Evolutionary conservation across 768 basidiomycete genomes (phyloP).

Genomic region (Boletus reticuloceps): DNA sequence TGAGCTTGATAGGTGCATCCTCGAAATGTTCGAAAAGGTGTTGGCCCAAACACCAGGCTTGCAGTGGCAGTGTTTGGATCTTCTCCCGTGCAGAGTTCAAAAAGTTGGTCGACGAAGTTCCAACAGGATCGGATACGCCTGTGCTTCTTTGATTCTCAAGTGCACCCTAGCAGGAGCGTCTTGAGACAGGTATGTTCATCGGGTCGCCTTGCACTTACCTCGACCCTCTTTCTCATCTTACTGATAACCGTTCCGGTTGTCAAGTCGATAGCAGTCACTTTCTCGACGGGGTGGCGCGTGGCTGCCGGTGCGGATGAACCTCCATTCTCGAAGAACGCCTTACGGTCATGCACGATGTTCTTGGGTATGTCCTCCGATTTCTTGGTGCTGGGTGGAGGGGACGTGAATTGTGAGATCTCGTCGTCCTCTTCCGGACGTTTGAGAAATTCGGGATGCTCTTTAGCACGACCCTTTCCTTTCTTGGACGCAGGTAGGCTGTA

Average conservation of each 20-base stretch:
- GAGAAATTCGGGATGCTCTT: conserved; percentile 8
- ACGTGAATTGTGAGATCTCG: conserved; percentile 16
- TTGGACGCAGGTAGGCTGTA: not conserved
- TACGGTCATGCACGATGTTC: conserved; percentile 13
- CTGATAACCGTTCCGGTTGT: not conserved
- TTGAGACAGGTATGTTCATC: conserved; percentile 2
- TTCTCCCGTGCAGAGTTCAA: conserved; percentile 13
- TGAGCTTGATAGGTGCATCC: conserved; percentile 10
- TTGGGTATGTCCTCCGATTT: conserved; percentile 15
- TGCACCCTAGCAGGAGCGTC: conserved; percentile 3
- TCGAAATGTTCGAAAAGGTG: conserved; percentile 14
- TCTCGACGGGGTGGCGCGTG: not conserved
- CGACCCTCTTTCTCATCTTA: conserved; percentile 26
- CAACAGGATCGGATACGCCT: conserved; percentile 15
- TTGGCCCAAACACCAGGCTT: conserved; percentile 29
- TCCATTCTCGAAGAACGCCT: conserved; percentile 5
- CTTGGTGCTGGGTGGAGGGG: conserved; percentile 2
- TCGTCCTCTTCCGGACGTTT: conserved; percentile 26
- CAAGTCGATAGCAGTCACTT: conserved; percentile 7
- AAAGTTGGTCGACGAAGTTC: conserved; percentile 30
- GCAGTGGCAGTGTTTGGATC: conserved; percentile 15
- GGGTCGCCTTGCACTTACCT: conserved; percentile 17
- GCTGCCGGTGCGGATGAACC: conserved; percentile 3
- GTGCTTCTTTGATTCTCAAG: not conserved
- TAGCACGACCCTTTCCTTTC: conserved; percentile 26